Conservation (phyloP, 2,329 filamentous ascomycete species). For the Exophiala sp. region DNA sequence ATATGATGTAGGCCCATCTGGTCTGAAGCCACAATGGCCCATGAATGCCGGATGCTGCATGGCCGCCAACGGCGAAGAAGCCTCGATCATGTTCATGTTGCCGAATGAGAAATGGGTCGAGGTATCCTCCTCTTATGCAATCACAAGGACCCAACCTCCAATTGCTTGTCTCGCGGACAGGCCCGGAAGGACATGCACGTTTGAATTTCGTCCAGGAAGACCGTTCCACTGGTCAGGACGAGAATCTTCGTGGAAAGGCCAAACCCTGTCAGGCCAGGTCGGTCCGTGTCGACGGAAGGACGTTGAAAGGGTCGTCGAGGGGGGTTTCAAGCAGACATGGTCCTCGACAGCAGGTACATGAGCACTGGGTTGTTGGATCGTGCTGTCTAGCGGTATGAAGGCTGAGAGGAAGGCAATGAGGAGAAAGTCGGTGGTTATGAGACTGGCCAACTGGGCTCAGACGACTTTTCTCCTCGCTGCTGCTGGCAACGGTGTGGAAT, state of each 20-base stretch:
- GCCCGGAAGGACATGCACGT: background rate
- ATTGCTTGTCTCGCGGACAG: background rate
- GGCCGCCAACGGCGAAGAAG: conserved; percentile 88
- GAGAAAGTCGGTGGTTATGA: conserved; percentile 5
- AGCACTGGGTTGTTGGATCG: conserved; percentile 5
- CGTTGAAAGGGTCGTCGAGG: conserved; percentile 4
- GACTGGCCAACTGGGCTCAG: conserved; percentile 14
- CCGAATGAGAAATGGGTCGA: background rate
- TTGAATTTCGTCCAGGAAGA: background rate
- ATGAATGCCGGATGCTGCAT: conserved; percentile 70
- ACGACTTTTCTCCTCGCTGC: conserved; percentile 9
- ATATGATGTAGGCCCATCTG: conserved; percentile 54
- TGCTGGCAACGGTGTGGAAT: conserved; percentile 12
- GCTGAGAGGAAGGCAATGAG: conserved; percentile 2
- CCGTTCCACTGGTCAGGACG: conserved; percentile 10
- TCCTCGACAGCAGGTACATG: conserved; percentile 4
- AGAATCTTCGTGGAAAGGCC: background rate
- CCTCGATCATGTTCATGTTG: conserved; percentile 63
- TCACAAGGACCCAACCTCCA: background rate
- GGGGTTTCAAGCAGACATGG: conserved; percentile 13
- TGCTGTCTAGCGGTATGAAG: background rate
- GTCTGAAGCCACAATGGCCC: conserved; percentile 56
- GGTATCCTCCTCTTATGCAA: conserved; percentile 11
- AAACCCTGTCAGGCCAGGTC: background rate
- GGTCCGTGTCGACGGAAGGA: conserved; percentile 6